Evolutionary conservation across 2,329 filamentous ascomycete genomes (phyloP).

Genomic region (Apiospora malaysiana): DNA sequence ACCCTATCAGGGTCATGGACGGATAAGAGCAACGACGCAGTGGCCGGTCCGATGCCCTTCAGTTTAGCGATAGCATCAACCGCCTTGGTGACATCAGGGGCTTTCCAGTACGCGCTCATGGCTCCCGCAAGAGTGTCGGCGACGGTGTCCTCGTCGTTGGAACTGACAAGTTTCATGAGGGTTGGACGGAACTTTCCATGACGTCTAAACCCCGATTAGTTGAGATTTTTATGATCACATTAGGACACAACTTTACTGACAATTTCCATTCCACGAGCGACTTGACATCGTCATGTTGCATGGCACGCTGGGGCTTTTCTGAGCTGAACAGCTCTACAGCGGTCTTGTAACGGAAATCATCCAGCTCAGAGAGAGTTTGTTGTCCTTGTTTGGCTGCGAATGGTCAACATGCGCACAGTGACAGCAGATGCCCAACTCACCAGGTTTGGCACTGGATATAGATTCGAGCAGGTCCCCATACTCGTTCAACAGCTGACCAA

Average conservation of each 20-base stretch:
- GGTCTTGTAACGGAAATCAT: conserved; percentile 63
- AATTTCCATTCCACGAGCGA: conserved; percentile 74
- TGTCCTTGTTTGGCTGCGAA: conserved; percentile 54
- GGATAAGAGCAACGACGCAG: conserved; percentile 75
- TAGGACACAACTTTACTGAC: conserved; percentile 50
- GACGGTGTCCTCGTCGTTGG: conserved; percentile 60
- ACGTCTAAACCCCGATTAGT: conserved; percentile 44
- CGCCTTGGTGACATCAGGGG: conserved; percentile 46
- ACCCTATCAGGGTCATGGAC: conserved; percentile 63
- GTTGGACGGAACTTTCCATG: conserved; percentile 69
- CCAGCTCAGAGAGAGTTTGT: conserved; percentile 61
- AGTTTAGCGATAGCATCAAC: conserved; percentile 63
- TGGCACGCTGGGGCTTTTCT: conserved; percentile 40
- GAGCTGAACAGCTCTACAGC: conserved; percentile 55
- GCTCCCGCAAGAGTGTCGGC: conserved; percentile 57
- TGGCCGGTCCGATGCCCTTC: conserved; percentile 80
- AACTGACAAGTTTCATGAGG: conserved; percentile 64
- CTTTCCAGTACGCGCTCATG: conserved; percentile 50
- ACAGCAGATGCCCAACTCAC: conserved; percentile 40
- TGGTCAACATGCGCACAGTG: conserved; percentile 24
- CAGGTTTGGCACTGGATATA: conserved; percentile 52
- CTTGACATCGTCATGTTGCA: conserved; percentile 64
- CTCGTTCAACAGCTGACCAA: conserved; percentile 42
- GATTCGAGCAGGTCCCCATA: conserved; percentile 48
- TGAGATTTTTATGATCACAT: neutral